These are phyloP conservation scores for Phellinidium pouzarii DNA, from an alignment of 1,284 basidiomycete genomes.

Conservation along the genomic window DNA sequence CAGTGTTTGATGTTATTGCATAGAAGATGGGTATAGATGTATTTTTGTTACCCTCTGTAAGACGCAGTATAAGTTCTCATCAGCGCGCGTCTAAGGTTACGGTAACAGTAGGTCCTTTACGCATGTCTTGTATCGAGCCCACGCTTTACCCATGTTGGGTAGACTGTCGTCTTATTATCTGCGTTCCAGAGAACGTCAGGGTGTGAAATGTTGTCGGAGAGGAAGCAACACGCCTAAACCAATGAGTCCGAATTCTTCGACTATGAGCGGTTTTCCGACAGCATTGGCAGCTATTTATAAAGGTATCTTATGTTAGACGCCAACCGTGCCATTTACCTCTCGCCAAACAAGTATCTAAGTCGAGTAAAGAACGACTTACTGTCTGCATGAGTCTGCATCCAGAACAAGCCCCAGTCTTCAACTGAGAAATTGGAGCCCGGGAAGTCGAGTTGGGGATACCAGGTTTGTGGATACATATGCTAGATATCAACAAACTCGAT, in stretches of 20 bases:
- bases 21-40: background rate
- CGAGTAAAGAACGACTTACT: slow-evolving; percentile 26
- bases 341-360: background rate
- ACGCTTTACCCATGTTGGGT: slow-evolving; percentile 43
- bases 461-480: slow-evolving; percentile 49
- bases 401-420: slow-evolving; percentile 44
- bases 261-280: slow-evolving; percentile 43
- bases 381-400: slow-evolving; percentile 43
- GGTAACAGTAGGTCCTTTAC: slow-evolving; percentile 29
- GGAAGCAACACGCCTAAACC: slow-evolving; percentile 32
- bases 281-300: slow-evolving; percentile 37
- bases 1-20: slow-evolving; percentile 1
- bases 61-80: too few species aligned
- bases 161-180: slow-evolving; percentile 47
- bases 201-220: background rate
- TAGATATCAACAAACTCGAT: slow-evolving; percentile 20
- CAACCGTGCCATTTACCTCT: background rate
- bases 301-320: too few species aligned
- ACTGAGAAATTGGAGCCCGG: slow-evolving; percentile 46
- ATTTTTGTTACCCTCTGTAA: slow-evolving; percentile 7
- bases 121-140: slow-evolving; percentile 44
- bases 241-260: slow-evolving; percentile 49
- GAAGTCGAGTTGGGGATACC: slow-evolving; percentile 35
- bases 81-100: background rate
- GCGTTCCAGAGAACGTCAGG: background rate